These are phyloP conservation scores for Misopates orontium DNA, from an alignment of 257 asterid genomes.

Conservation along the genomic window DNA sequence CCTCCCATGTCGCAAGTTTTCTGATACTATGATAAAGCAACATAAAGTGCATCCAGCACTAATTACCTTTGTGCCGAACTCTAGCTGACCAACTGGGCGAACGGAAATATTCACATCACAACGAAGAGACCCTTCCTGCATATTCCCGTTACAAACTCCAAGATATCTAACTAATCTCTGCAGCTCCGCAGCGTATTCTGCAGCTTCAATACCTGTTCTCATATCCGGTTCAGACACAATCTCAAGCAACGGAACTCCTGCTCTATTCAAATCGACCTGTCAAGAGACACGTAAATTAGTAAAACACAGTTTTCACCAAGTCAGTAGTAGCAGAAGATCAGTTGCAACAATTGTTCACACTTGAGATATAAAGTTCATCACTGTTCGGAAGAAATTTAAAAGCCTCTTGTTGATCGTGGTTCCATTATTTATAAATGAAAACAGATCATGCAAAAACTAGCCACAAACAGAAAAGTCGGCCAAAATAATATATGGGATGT, in stretches of 20 bases:
- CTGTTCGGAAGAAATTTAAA: slow-evolving; percentile 3
- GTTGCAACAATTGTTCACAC: background rate
- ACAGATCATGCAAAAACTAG: too few relatives aligned
- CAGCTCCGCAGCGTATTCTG: slow-evolving; percentile 94
- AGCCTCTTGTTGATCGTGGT: too few relatives aligned
- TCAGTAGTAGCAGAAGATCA: slow-evolving; percentile 10
- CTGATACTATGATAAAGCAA: slow-evolving; percentile 15
- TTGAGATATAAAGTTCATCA: slow-evolving; percentile 8
- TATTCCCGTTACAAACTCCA: slow-evolving; percentile 93
- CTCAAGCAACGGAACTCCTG: slow-evolving; percentile 98
- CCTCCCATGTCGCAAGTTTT: slow-evolving; percentile 7
- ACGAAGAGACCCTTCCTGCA: slow-evolving; percentile 98
- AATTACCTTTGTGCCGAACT: slow-evolving; percentile 90
- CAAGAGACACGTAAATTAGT: slow-evolving; percentile 9
- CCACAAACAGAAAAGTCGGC: slow-evolving; percentile 7
- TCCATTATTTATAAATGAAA: background rate
- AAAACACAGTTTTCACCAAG: background rate
- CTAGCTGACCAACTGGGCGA: slow-evolving; percentile 83
- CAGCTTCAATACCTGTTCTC: slow-evolving; percentile 97
- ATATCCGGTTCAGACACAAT: slow-evolving; percentile 98
- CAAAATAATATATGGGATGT: background rate
- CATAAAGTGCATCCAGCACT: slow-evolving; percentile 18
- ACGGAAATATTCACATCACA: slow-evolving; percentile 95
- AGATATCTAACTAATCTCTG: slow-evolving; percentile 94
- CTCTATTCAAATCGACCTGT: slow-evolving; percentile 97